A percentile compares a stretch with the other conserved stretches of the same genome.
phyloP scores from a whole-genome alignment of 2,329 filamentous ascomycete species.

The Chaetomiaceae sp. region DNA sequence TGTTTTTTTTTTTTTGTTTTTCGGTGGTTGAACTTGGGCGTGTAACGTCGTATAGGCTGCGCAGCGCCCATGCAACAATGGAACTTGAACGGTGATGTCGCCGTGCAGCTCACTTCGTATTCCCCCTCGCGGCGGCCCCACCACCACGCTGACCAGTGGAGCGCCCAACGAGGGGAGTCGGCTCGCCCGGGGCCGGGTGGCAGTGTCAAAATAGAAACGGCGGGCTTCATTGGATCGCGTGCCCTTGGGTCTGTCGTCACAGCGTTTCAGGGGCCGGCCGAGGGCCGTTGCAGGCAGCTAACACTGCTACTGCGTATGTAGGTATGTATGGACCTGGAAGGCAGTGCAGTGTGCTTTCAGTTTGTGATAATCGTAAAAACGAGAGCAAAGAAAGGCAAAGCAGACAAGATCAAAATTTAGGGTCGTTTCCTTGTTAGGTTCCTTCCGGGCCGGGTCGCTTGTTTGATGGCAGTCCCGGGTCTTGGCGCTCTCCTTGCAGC shows the following conservation, averaged over 20 bases:
- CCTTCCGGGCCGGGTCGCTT: too few relatives aligned
- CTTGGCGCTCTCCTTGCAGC: too few relatives aligned
- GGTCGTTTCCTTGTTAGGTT: background rate
- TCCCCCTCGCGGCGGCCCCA: slow-evolving; percentile 7
- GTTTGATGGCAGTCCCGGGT: too few relatives aligned
- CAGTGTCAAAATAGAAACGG: slow-evolving; percentile 18
- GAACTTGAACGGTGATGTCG: background rate
- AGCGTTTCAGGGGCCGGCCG: background rate
- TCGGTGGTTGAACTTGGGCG: too few relatives aligned
- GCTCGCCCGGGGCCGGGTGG: slow-evolving; percentile 10
- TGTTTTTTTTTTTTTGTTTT: too few relatives aligned
- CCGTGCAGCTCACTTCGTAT: slow-evolving; percentile 10
- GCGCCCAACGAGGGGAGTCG: slow-evolving; percentile 2
- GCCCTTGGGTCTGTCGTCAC: background rate
- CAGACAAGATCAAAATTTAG: too few relatives aligned
- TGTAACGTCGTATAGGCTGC: background rate
- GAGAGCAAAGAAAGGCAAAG: too few relatives aligned
- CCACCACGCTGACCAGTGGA: slow-evolving; percentile 1
- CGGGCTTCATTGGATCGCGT: slow-evolving; percentile 11
- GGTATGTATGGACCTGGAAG: too few relatives aligned
- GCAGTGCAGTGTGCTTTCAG: too few relatives aligned
- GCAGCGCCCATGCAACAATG: background rate
- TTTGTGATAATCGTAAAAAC: too few relatives aligned
- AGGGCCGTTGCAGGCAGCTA: too few relatives aligned
- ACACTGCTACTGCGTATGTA: too few relatives aligned